phyloP scores from a whole-genome alignment of 169 alveolate genomes.

The Toxoplasma gondii region DNA sequence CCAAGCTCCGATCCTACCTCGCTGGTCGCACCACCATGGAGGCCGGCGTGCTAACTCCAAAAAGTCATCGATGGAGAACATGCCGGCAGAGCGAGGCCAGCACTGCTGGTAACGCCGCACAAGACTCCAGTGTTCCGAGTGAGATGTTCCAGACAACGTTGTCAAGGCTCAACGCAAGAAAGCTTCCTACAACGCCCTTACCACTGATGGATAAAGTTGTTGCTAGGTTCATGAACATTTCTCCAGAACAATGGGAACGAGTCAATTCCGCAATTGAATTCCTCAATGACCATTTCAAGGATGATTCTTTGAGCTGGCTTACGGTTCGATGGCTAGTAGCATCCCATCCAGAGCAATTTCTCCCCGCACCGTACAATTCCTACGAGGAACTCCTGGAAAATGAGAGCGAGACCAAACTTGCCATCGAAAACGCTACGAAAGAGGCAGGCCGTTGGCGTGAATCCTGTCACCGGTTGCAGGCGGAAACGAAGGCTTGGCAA shows the following conservation, averaged over 20 bases:
- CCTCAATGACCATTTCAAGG: not conserved
- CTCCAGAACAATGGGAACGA: constrained; percentile 12
- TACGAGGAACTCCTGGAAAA: constrained; percentile 1
- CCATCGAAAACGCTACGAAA: not conserved
- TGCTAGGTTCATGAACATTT: constrained; percentile 26
- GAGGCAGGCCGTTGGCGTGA: constrained; percentile 16
- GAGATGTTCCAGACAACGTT: constrained; percentile 27
- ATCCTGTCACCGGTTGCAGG: not conserved
- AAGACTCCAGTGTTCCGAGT: not conserved
- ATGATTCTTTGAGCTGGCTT: not conserved
- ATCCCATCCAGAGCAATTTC: constrained; percentile 32
- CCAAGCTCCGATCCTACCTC: too few relatives aligned
- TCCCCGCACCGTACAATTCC: constrained; percentile 26
- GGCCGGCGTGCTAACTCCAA: not conserved
- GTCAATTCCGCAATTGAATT: not conserved
- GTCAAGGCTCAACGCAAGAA: not conserved
- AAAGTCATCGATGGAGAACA: not conserved
- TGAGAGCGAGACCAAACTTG: not conserved
- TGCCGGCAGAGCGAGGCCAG: not conserved
- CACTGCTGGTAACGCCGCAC: not conserved
- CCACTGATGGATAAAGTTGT: constrained; percentile 31
- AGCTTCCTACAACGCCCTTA: constrained; percentile 21
- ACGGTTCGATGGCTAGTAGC: constrained; percentile 31
- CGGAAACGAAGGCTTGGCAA: not conserved
- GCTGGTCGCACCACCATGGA: not conserved